A percentile compares a stretch with the other conserved stretches of the same genome.
phyloP scores from a whole-genome alignment of 2,329 filamentous ascomycete genomes.

The Neonectria ditissima region DNA sequence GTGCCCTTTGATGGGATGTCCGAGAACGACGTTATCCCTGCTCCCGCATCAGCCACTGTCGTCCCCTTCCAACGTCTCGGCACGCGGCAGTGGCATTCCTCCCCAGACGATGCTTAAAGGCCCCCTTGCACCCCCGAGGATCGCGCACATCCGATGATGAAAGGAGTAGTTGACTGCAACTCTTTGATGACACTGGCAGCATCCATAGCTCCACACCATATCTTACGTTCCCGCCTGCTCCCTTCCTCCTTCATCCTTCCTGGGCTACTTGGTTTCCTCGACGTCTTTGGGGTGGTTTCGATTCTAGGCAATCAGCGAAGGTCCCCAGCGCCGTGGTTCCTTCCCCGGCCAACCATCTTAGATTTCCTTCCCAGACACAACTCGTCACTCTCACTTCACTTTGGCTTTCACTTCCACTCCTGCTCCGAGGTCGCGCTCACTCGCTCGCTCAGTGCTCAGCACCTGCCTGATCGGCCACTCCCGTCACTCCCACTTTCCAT shows the following conservation, averaged over 20 bases:
- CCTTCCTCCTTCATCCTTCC: conserved; percentile 13
- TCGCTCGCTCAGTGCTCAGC: conserved; percentile 33
- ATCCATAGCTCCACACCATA: conserved; percentile 9
- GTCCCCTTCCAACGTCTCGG: conserved; percentile 41
- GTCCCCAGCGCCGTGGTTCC: conserved; percentile 26
- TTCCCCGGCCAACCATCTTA: conserved; percentile 37
- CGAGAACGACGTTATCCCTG: conserved; percentile 41
- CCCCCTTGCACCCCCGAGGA: conserved; percentile 36
- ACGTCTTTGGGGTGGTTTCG: conserved; percentile 15
- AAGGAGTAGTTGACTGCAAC: not conserved
- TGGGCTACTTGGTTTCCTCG: conserved; percentile 13
- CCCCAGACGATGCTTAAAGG: conserved; percentile 40
- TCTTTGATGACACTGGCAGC: conserved; percentile 10
- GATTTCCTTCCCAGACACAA: not conserved
- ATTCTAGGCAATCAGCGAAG: conserved; percentile 27
- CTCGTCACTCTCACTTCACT: not conserved
- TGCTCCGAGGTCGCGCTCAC: conserved; percentile 26
- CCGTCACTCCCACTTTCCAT: not conserved
- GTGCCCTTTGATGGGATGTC: conserved; percentile 24
- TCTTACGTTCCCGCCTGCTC: conserved; percentile 21
- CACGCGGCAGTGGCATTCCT: conserved; percentile 40
- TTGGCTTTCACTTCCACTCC: not conserved
- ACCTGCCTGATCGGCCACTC: conserved; percentile 32
- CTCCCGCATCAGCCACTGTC: conserved; percentile 40
- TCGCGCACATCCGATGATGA: conserved; percentile 8